Evolutionary conservation across 2,329 filamentous ascomycete species (phyloP).

Genomic region (Xylogone sp.): DNA sequence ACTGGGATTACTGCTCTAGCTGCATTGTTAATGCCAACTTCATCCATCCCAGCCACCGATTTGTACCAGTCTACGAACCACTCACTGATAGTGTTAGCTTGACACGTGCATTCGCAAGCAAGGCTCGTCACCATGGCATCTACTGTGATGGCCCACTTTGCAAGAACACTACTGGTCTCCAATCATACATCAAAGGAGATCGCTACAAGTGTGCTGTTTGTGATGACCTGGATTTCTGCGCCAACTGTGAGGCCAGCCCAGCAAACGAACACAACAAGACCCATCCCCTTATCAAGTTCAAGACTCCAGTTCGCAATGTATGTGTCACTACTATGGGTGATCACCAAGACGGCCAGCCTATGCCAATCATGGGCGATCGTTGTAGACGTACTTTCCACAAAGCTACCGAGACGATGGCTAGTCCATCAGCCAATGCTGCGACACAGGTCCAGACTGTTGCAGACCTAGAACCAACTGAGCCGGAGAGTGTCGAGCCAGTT

Average conservation of each 20-base stretch:
- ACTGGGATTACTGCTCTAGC: slow-evolving; percentile 89
- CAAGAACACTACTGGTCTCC: slow-evolving; percentile 49
- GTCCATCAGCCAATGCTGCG: slow-evolving; percentile 46
- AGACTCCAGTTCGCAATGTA: slow-evolving; percentile 83
- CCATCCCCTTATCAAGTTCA: slow-evolving; percentile 97
- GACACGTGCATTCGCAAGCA: slow-evolving; percentile 36
- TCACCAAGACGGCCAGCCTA: slow-evolving; percentile 60
- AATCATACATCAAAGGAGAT: slow-evolving; percentile 75
- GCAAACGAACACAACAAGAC: slow-evolving; percentile 85
- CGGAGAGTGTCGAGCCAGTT: slow-evolving; percentile 30
- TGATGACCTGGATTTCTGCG: slow-evolving; percentile 92
- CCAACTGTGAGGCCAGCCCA: slow-evolving; percentile 86
- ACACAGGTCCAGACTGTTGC: slow-evolving; percentile 69
- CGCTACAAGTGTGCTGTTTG: slow-evolving; percentile 98
- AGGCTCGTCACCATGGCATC: slow-evolving; percentile 72
- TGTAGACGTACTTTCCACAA: slow-evolving; percentile 38
- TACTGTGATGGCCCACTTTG: slow-evolving; percentile 95
- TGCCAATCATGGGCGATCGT: slow-evolving; percentile 71
- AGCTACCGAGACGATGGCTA: slow-evolving; percentile 46
- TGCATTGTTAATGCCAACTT: slow-evolving; percentile 66
- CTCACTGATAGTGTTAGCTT: slow-evolving; percentile 40
- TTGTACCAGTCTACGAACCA: slow-evolving; percentile 80
- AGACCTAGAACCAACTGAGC: slow-evolving; percentile 62
- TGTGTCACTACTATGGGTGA: slow-evolving; percentile 83
- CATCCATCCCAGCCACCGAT: slow-evolving; percentile 80